Base-by-base conservation (phyloP, 345 rosid genomes). In the Hibiscus tridactylites region DNA sequence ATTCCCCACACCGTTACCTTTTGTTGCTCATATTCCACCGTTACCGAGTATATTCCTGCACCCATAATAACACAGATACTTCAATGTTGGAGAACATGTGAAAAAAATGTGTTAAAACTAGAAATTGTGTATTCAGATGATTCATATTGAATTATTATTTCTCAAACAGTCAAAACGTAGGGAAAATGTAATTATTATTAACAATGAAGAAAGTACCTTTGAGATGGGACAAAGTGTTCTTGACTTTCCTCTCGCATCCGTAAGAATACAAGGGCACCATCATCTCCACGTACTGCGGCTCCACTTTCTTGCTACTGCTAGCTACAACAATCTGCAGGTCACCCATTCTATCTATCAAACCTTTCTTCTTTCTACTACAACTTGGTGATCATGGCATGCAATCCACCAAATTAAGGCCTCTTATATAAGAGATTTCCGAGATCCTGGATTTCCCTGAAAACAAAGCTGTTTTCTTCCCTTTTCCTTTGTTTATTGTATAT, bases 1-100 rank as follows among this genome's bases (percentile, higher is more conserved):
- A 93, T 91, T 24, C 96, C 97, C 98, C 98, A 93, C 9, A 89
- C 96, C 1, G 86, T 88, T 79, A 86, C 97, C 80, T 91, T 93
- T 60, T 91, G 98, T 46, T 91, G 81, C 63, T 76, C 52, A 47
- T 81, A 84, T 54, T 93, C 91, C 50, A 91, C 89, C 56, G 81
- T 86, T 65, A 88, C 93, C 16, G 94, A 89, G 73, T 91, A 84
- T 74, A 91, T 91, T 49, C 97, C 98, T 93, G 85, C 31, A 56
- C 12, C 60, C 52, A 35, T 5, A 35, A 35, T 4, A 35, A 35
- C 39, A 35, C 6, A 35, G 39, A 31, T 3, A 0, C 33, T 31
- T 31, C 33, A 31, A 31, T 31, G 33, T 31, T 4, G 33, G 33
- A 31, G 3, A 31, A 31, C 33, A 31, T 31, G 33, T 31, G 0